These are phyloP conservation scores for Powellomyces hirtus DNA, from an alignment of 192 early-diverging fungal genomes.

Conservation along the genomic window DNA sequence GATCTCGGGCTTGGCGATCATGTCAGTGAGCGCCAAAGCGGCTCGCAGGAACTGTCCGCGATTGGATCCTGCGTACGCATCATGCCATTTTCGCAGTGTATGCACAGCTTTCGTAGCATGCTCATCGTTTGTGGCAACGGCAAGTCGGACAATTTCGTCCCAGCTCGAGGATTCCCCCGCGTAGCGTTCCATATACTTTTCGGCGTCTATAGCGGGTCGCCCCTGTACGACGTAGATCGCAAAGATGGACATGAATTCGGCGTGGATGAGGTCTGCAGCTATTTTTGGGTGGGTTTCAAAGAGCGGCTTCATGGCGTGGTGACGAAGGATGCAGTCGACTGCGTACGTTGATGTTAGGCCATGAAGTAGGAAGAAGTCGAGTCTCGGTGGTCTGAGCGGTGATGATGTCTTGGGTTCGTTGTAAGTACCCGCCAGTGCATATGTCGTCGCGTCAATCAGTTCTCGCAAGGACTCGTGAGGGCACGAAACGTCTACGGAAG, in stretches of 20 bases:
- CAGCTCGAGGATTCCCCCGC: neutral
- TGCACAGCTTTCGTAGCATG: constrained; percentile 13
- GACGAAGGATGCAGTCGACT: neutral
- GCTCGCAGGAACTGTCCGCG: neutral
- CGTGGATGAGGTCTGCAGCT: neutral
- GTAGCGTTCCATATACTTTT: neutral
- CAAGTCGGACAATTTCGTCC: neutral
- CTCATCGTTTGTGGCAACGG: constrained; percentile 3
- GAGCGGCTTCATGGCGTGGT: neutral
- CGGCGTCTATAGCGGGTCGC: neutral
- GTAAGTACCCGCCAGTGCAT: no score
- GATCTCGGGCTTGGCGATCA: neutral
- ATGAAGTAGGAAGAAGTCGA: constrained; percentile 26
- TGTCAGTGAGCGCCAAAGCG: neutral
- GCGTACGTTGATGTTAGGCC: constrained; percentile 5
- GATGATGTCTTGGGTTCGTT: neutral
- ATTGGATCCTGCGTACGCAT: no score
- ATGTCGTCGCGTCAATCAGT: no score
- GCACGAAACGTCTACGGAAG: no score
- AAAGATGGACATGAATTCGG: neutral
- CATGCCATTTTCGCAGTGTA: neutral
- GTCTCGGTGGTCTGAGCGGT: neutral
- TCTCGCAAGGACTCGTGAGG: no score
- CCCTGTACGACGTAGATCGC: constrained; percentile 5
- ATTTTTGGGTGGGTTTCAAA: neutral